Evolutionary conservation across 805 yeast genomes (phyloP).

Genomic region (Yamadazyma sp.): DNA sequence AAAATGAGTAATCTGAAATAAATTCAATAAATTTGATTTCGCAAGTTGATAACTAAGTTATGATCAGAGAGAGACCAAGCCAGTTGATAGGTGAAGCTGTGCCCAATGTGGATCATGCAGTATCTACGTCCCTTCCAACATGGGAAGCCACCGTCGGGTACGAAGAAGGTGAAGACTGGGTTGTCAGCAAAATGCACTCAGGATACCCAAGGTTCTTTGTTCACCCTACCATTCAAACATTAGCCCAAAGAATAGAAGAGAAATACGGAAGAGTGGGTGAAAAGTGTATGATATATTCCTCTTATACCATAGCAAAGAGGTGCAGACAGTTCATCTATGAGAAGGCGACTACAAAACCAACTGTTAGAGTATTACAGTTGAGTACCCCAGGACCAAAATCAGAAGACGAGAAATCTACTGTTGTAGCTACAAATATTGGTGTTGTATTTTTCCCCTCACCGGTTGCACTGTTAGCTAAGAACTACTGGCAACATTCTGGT

Average conservation of each 20-base stretch:
- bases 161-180: slow-evolving; percentile 86
- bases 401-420: slow-evolving; percentile 57
- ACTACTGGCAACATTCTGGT: slow-evolving; percentile 97
- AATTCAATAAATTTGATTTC: not conserved
- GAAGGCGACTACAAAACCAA: slow-evolving; percentile 29
- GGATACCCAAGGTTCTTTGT: slow-evolving; percentile 90
- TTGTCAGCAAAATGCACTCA: slow-evolving; percentile 69
- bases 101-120: slow-evolving; percentile 91
- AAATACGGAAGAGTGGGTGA: slow-evolving; percentile 84
- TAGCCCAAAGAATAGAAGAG: slow-evolving; percentile 52
- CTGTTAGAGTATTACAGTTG: slow-evolving; percentile 66
- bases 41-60: not conserved
- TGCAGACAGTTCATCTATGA: slow-evolving; percentile 75
- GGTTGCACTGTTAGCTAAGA: slow-evolving; percentile 65
- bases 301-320: slow-evolving; percentile 75
- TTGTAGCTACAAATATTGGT: slow-evolving; percentile 68
- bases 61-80: slow-evolving; percentile 22
- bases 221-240: slow-evolving; percentile 59
- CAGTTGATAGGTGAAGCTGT: slow-evolving; percentile 76
- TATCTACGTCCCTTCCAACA: slow-evolving; percentile 90
- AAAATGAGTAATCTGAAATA: slow-evolving; percentile 9
- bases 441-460: slow-evolving; percentile 72
- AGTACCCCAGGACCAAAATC: slow-evolving; percentile 66
- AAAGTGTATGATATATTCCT: slow-evolving; percentile 70
- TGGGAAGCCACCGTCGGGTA: slow-evolving; percentile 94